Percentiles rank a stretch among this genome's conserved stretches.
These are phyloP conservation scores for Strobilomyces confusus DNA, from an alignment of 768 basidiomycete genomes.

Conservation along the genomic window DNA sequence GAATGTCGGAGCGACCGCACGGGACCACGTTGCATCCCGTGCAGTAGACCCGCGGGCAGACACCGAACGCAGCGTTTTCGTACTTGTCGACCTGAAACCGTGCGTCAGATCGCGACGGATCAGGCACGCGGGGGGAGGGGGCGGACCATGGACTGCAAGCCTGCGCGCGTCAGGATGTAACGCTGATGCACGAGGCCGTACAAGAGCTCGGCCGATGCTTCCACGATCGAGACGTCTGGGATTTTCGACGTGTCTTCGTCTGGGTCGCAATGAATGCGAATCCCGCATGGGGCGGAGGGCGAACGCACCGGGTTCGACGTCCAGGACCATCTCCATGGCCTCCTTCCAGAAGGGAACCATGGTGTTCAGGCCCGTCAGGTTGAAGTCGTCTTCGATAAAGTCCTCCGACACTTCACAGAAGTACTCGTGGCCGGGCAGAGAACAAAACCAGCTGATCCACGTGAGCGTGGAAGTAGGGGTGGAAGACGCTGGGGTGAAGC, in stretches of 20 bases:
- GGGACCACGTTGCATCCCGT: constrained; percentile 85
- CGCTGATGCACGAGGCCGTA: constrained; percentile 98
- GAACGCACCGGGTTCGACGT: constrained; percentile 92
- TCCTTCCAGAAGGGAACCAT: constrained; percentile 99
- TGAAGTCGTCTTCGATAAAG: constrained; percentile 99
- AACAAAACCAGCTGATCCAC: constrained; percentile 97
- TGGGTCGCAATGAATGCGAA: constrained; percentile 25
- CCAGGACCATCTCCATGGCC: constrained; percentile 99
- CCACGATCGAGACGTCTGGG: constrained; percentile 97
- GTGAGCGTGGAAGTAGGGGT: constrained; percentile 89
- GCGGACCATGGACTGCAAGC: constrained; percentile 89
- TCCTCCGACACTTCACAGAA: constrained; percentile 98
- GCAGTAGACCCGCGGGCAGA: constrained; percentile 95
- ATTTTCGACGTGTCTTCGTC: constrained; percentile 95
- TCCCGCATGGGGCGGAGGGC: constrained; percentile 11
- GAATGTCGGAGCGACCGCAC: constrained; percentile 92
- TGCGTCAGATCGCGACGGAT: constrained; percentile 16
- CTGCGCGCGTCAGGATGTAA: constrained; percentile 92
- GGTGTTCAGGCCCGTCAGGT: constrained; percentile 90
- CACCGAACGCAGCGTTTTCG: constrained; percentile 85
- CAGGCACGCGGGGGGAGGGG: constrained; percentile 10
- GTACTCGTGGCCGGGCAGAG: constrained; percentile 93
- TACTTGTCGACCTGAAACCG: constrained; percentile 84
- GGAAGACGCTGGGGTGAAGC: constrained; percentile 62
- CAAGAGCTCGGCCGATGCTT: constrained; percentile 94